Base-by-base conservation (phyloP, 176 grass and related monocot species). In the Guadua angustifolia region DNA sequence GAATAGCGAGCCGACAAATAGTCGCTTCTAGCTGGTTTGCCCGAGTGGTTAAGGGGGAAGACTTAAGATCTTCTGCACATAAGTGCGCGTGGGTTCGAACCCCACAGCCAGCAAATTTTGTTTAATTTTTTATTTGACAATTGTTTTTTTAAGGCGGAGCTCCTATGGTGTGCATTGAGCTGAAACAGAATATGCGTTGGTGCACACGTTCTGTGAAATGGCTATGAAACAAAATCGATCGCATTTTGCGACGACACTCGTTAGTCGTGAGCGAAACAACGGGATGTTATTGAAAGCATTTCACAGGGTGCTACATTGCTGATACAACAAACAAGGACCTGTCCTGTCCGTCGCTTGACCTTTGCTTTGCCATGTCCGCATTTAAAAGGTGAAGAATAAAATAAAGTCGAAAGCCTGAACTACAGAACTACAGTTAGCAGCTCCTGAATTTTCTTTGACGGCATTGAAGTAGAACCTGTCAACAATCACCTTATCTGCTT, bases 1-100 rank as follows among this genome's bases (percentile, higher is more conserved):
- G n/a, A n/a, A n/a, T n/a, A n/a, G n/a, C n/a, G n/a, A n/a, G n/a
- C n/a, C n/a, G n/a, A n/a, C n/a, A n/a, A n/a, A n/a, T n/a, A n/a
- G n/a, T n/a, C n/a, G n/a, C n/a, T 35, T 35, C 17, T 1, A 53
- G 51, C 94, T 97, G 94, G 92, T 92, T 97, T 97, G 94, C 94
- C 89, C 92, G 94, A 97, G 92, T 94, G 94, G 94, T 97, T 97
- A 94, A 97, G 92, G 94, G 94, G 94, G 94, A 92, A 97, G 94
- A 94, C 92, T 94, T 92, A 94, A 94, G 92, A 94, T 97, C 92
- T 94, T 94, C 89, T 97, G 94, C 89, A 97, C 84, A 47, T 1
- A 77, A 97, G 91, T 94, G 94, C 94, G 89, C 94, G 90, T 97
- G 89, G 89, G 89, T 89, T 90, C 85, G 86, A 91, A 93, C 87